phyloP scores from a whole-genome alignment of 2,329 filamentous ascomycete species.

The Ceratocystis alfenasii region DNA sequence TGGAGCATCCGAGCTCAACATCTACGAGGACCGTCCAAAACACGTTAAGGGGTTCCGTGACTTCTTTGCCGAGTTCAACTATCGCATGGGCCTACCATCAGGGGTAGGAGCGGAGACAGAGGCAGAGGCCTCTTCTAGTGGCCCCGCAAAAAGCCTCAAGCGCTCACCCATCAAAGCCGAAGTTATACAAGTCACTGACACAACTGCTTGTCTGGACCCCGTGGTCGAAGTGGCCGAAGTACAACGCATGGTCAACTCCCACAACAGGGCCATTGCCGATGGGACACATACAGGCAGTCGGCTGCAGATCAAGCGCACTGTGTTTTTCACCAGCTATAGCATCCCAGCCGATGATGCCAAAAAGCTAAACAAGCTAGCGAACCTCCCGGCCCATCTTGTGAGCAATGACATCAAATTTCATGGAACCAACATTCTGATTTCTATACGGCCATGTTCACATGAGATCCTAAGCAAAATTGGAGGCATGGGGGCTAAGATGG shows the following conservation, averaged over 20 bases:
- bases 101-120: too few relatives aligned
- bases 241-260: conserved; percentile 77
- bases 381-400: conserved; percentile 48
- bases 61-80: conserved; percentile 70
- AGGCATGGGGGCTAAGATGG: conserved; percentile 70
- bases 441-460: conserved; percentile 59
- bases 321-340: conserved; percentile 88
- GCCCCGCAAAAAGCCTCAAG: conserved; percentile 31
- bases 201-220: conserved; percentile 60
- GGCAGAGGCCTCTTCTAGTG: conserved; percentile 40
- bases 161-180: conserved; percentile 49
- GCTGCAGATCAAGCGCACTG: conserved; percentile 69
- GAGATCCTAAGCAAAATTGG: conserved; percentile 72
- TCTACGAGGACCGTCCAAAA: conserved; percentile 55
- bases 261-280: conserved; percentile 52
- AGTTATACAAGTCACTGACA: conserved; percentile 76
- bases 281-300: conserved; percentile 27
- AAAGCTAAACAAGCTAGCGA: conserved; percentile 57
- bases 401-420: conserved; percentile 67
- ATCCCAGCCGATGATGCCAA: conserved; percentile 60
- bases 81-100: conserved; percentile 25
- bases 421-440: conserved; percentile 85
- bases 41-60: conserved; percentile 73
- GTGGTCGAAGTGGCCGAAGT: conserved; percentile 70
- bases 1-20: conserved; percentile 66